Percentiles rank a stretch among this genome's conserved stretches.
Evolutionary conservation across 2,329 filamentous ascomycete genomes (phyloP).

Genomic region (Venturia effusa): DNA sequence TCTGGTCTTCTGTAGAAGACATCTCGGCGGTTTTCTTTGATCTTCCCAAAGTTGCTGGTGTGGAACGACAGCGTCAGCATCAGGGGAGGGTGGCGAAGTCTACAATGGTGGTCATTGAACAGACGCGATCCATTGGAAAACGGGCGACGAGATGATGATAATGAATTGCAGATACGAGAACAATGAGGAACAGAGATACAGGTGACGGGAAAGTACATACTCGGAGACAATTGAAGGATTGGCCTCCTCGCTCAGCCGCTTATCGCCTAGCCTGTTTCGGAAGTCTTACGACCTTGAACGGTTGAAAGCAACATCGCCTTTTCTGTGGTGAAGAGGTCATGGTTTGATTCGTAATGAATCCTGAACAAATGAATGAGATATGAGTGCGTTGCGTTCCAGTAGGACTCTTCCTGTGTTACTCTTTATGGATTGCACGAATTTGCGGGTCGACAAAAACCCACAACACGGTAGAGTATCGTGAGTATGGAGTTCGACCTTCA

Average conservation of each 20-base stretch:
- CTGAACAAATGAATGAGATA: neutral
- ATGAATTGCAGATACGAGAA: neutral
- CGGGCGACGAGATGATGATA: neutral
- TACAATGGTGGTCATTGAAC: neutral
- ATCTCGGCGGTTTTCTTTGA: neutral
- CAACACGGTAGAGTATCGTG: too few species aligned
- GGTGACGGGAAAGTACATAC: neutral
- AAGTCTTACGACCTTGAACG: neutral
- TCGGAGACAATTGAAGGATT: neutral
- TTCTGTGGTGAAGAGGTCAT: neutral
- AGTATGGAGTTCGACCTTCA: too few species aligned
- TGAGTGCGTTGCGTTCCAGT: too few species aligned
- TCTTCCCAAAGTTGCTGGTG: neutral
- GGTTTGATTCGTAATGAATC: neutral
- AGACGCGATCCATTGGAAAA: neutral
- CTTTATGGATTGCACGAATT: too few species aligned
- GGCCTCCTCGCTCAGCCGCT: neutral
- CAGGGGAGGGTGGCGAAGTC: neutral
- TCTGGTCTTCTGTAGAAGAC: neutral
- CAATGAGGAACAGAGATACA: neutral
- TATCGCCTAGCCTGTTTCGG: slow-evolving; percentile 2
- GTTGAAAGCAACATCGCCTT: neutral
- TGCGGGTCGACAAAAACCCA: neutral
- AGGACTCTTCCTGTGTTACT: too few species aligned
- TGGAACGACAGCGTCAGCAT: neutral